A percentile compares a stretch with the other conserved stretches of the same genome.
These are phyloP conservation scores for Coemansia sp. DNA, from an alignment of 192 early-diverging fungal species.

Conservation along the genomic window DNA sequence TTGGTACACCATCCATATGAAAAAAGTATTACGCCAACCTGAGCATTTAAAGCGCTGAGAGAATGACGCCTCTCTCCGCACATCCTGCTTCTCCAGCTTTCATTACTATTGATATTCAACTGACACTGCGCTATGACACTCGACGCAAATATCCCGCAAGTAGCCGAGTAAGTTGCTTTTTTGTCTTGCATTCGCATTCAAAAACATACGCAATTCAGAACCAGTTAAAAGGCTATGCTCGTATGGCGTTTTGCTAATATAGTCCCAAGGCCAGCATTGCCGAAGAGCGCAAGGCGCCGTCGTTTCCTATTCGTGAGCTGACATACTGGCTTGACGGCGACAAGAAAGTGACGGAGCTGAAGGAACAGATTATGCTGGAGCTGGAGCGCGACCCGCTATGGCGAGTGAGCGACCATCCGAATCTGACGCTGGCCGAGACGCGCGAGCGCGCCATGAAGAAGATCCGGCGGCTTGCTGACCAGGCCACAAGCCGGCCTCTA, in stretches of 20 bases:
- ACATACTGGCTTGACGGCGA: conserved; percentile 85
- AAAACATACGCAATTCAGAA: background rate
- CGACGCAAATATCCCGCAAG: conserved; percentile 7
- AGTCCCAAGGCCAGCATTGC: conserved; percentile 59
- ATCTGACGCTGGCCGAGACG: conserved; percentile 72
- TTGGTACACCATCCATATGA: background rate
- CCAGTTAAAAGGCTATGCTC: background rate
- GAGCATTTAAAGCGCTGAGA: background rate
- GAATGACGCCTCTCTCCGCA: background rate
- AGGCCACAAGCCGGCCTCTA: conserved; percentile 69
- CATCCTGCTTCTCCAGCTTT: background rate
- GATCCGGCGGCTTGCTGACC: conserved; percentile 67
- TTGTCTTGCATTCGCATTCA: background rate
- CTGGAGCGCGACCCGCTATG: conserved; percentile 83
- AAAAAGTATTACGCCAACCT: background rate
- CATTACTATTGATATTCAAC: background rate
- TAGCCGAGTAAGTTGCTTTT: conserved; percentile 27
- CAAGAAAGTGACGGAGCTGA: conserved; percentile 60
- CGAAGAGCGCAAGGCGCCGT: conserved; percentile 72
- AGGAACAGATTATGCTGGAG: conserved; percentile 81
- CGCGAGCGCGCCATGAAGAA: conserved; percentile 86
- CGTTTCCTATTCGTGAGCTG: conserved; percentile 75
- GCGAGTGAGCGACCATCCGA: conserved; percentile 76
- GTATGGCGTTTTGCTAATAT: background rate
- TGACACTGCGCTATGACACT: conserved; percentile 10